Percentiles rank a stretch among this genome's conserved stretches.
phyloP scores from a whole-genome alignment of 2,329 filamentous ascomycete genomes.

The Trichoderma hamatum region DNA sequence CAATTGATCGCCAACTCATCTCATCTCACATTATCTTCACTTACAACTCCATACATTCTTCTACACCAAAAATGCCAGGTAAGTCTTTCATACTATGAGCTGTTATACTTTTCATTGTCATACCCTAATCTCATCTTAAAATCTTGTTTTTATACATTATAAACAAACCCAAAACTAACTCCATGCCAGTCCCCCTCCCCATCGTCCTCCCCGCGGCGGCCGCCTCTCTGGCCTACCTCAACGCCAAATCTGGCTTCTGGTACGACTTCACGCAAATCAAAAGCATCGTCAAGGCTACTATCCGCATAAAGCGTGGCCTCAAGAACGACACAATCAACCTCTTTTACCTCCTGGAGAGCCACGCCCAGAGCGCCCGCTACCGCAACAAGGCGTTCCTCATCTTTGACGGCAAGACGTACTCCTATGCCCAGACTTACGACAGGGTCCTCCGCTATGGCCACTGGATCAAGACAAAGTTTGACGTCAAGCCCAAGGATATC shows the following conservation, averaged over 20 bases:
- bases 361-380: constrained; percentile 56
- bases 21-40: not conserved
- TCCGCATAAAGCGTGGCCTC: constrained; percentile 52
- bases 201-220: constrained; percentile 63
- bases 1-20: not conserved
- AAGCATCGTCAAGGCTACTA: constrained; percentile 51
- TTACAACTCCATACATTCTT: not conserved
- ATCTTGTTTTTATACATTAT: not conserved
- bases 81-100: not conserved
- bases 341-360: constrained; percentile 75
- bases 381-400: constrained; percentile 64
- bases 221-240: constrained; percentile 75
- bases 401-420: constrained; percentile 70
- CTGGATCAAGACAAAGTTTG: constrained; percentile 69
- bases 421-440: constrained; percentile 76
- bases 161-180: not conserved
- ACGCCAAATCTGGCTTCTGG: constrained; percentile 68
- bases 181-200: constrained; percentile 53
- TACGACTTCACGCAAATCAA: constrained; percentile 68
- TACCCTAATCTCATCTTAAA: not conserved
- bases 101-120: not conserved
- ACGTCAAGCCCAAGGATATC: constrained; percentile 70
- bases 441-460: constrained; percentile 70
- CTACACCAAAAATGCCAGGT: constrained; percentile 18
- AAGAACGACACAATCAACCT: constrained; percentile 65